Conservation (phyloP, 257 asterid species). For the Gentiana dahurica region DNA sequence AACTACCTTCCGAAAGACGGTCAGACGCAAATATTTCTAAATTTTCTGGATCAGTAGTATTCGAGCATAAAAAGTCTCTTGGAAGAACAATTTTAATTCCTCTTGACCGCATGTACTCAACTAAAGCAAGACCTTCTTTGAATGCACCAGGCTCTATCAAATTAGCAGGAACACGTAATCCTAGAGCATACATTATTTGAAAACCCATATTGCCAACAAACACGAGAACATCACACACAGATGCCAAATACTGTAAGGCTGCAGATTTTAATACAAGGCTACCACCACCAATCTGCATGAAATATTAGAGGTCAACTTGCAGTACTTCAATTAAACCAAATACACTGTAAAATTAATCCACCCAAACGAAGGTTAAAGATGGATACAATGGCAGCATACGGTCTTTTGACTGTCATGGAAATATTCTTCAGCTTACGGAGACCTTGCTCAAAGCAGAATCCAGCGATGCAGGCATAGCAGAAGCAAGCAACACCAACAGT, state of each 20-base stretch:
- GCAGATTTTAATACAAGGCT: constrained; percentile 58
- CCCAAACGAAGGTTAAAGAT: constrained; percentile 8
- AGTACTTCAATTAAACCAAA: not conserved
- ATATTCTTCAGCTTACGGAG: constrained; percentile 53
- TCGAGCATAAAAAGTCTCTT: constrained; percentile 65
- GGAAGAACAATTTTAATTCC: constrained; percentile 53
- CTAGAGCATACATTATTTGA: constrained; percentile 73
- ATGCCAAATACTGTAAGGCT: constrained; percentile 47
- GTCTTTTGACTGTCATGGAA: constrained; percentile 30
- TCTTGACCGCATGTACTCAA: constrained; percentile 53
- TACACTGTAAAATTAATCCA: not conserved
- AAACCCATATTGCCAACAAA: constrained; percentile 80
- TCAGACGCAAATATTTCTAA: constrained; percentile 35
- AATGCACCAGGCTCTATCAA: constrained; percentile 45
- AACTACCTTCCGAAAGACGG: constrained; percentile 50
- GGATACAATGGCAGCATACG: constrained; percentile 71
- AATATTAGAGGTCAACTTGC: constrained; percentile 8
- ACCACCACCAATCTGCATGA: constrained; percentile 73
- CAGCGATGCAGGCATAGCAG: constrained; percentile 59
- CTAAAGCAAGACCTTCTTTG: constrained; percentile 40
- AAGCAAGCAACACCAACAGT: constrained; percentile 75
- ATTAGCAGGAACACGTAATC: constrained; percentile 49
- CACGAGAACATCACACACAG: constrained; percentile 67
- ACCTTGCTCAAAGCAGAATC: constrained; percentile 68
- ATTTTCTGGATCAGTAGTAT: constrained; percentile 22